Percentiles rank a stretch among this genome's conserved stretches.
Conservation (phyloP, 352 stramenopile species). For the Albugo candida region DNA sequence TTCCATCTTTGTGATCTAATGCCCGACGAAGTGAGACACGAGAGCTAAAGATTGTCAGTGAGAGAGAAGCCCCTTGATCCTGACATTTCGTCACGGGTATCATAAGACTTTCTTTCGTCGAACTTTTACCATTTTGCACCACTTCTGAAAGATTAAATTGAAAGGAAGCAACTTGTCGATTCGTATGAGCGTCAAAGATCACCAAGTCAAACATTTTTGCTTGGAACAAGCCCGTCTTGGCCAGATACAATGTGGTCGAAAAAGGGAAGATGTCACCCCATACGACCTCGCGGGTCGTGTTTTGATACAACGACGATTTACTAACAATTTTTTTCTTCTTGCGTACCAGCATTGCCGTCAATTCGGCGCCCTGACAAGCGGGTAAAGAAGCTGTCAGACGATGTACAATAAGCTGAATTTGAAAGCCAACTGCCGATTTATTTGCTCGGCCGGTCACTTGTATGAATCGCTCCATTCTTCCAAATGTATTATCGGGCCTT, state of each 20-base stretch:
- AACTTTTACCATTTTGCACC: constrained; percentile 34
- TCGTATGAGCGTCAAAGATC: constrained; percentile 33
- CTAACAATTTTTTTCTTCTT: constrained; percentile 35
- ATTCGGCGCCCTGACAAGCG: constrained; percentile 23
- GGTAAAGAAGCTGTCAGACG: constrained; percentile 32
- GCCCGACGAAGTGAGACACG: constrained; percentile 15
- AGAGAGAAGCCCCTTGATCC: constrained; percentile 35
- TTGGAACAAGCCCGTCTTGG: constrained; percentile 50
- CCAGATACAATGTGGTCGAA: constrained; percentile 52
- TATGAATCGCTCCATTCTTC: constrained; percentile 55
- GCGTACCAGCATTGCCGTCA: constrained; percentile 38
- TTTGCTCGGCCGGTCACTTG: constrained; percentile 37
- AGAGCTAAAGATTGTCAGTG: constrained; percentile 32
- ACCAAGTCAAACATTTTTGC: constrained; percentile 47
- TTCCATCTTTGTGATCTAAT: no score
- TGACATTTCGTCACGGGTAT: constrained; percentile 38
- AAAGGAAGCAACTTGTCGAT: constrained; percentile 31
- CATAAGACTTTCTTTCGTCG: constrained; percentile 38
- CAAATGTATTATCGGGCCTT: no score
- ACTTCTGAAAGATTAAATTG: constrained; percentile 51
- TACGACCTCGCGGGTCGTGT: constrained; percentile 29
- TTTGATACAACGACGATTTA: constrained; percentile 28
- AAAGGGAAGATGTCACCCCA: constrained; percentile 61
- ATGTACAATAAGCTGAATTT: constrained; percentile 49
- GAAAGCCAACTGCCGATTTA: constrained; percentile 38